These are phyloP conservation scores for Apophysomyces variabilis DNA, from an alignment of 371 early-diverging fungal species.

Conservation along the genomic window DNA sequence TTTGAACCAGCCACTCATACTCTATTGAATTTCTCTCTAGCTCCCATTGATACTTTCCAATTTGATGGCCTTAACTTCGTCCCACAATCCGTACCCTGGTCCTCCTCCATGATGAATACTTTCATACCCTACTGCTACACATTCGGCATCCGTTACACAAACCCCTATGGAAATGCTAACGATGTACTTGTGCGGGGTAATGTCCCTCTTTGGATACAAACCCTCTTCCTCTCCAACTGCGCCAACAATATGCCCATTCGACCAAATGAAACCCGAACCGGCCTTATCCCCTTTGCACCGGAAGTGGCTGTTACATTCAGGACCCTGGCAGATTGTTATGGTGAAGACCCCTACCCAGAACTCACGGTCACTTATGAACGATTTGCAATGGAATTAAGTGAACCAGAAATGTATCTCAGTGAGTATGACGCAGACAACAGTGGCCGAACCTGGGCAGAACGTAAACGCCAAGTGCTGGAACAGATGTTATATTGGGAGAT, in stretches of 20 bases:
- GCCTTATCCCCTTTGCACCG: slow-evolving; percentile 49
- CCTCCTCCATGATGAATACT: slow-evolving; percentile 15
- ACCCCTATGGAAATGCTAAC: slow-evolving; percentile 34
- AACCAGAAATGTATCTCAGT: slow-evolving; percentile 26
- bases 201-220: slow-evolving; percentile 49
- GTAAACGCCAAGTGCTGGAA: slow-evolving; percentile 28
- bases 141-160: slow-evolving; percentile 49
- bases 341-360: slow-evolving; percentile 26
- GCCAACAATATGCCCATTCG: slow-evolving; percentile 31
- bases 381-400: slow-evolving; percentile 42
- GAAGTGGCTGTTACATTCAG: slow-evolving; percentile 40
- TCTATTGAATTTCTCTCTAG: slow-evolving; percentile 16
- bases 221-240: slow-evolving; percentile 39
- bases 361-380: slow-evolving; percentile 40
- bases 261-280: slow-evolving; percentile 33
- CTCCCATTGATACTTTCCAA: slow-evolving; percentile 34
- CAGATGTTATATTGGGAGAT: slow-evolving; percentile 44
- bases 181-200: slow-evolving; percentile 50
- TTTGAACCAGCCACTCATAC: not conserved
- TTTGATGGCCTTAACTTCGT: slow-evolving; percentile 5
- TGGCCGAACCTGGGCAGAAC: slow-evolving; percentile 18
- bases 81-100: not conserved
- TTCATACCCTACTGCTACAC: slow-evolving; percentile 55
- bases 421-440: slow-evolving; percentile 10
- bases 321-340: slow-evolving; percentile 16